Conservation (phyloP, 1,284 basidiomycete genomes). For the Moesziomyces parantarcticus region DNA sequence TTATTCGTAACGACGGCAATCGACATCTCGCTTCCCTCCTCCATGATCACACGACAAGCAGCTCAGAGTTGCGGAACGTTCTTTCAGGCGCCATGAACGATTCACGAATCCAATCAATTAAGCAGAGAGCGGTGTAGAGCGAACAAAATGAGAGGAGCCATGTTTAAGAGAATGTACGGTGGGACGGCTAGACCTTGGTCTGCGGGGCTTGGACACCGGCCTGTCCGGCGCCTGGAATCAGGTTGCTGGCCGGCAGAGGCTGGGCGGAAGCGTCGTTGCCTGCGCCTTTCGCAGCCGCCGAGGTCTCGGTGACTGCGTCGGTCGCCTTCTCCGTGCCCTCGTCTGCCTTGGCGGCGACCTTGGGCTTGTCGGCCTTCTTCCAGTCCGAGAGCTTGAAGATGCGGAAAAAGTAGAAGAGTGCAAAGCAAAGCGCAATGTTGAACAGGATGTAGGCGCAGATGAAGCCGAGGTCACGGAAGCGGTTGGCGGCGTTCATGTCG, state of each 20-base stretch:
- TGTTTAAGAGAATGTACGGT: no score
- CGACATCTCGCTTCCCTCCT: no score
- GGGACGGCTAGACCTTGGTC: conserved; percentile 1
- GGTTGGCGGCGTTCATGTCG: conserved; percentile 23
- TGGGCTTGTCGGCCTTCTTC: conserved; percentile 19
- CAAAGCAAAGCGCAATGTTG: conserved; percentile 69
- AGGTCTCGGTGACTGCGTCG: conserved; percentile 10
- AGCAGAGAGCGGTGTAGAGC: no score
- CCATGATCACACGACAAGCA: no score
- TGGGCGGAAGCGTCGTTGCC: conserved; percentile 5
- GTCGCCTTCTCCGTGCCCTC: conserved; percentile 8
- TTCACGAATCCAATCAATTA: no score
- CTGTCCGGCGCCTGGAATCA: conserved; percentile 13
- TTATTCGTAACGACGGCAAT: no score
- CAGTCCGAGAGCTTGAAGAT: conserved; percentile 38
- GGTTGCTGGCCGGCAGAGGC: conserved; percentile 5
- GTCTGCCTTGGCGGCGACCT: conserved; percentile 8
- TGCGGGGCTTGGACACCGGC: conserved; percentile 20
- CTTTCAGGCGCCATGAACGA: no score
- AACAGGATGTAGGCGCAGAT: conserved; percentile 76
- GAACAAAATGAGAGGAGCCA: no score
- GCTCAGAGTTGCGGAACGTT: no score
- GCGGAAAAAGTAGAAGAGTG: conserved; percentile 59
- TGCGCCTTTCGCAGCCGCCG: conserved; percentile 19
- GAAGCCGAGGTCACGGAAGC: conserved; percentile 68